Evolutionary conservation across 306 rosid species (phyloP), one percentile per base, ranked within the genome.

Genomic region (Quercus variabilis): DNA sequence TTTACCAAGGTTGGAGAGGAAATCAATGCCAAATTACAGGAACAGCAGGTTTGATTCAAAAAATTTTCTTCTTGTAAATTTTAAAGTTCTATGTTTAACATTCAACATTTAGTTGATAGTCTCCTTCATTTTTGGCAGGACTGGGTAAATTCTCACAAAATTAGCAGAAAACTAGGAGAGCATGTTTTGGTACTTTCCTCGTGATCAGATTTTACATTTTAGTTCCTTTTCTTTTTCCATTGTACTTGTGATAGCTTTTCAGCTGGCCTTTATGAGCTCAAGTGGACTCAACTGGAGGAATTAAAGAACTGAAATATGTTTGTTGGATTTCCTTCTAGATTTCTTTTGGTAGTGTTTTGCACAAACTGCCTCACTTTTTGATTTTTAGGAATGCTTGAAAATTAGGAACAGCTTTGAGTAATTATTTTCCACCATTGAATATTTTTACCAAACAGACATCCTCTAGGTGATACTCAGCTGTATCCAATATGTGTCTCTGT

Each of bases 41-140:
- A 87, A 80, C 95, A 83, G 57, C 89, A 85, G 97, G 98, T 94
- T 83, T 78, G 71, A 74, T 70, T 81, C 82, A 43, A 38, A 59
- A 72, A 20, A 19, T 69, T 23, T 62, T 78, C 57, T 72, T 68
- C 80, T 72, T 20, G 20, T 86, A 57, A 35, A 55, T 21, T 54
- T 75, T 55, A 71, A 43, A 60, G 69, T 19, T 82, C 26, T 55
- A 23, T 23, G 8, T 38, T 76, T 46, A 70, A 49, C 54, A 70
- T 70, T 38, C 70, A 64, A 30, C 54, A 69, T 30, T 79, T 74
- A 59, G 23, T 55, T 69, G 52, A 43, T 54, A 70, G 52, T 79
- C 63, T 70, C 83, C 80, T 71, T 67, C 71, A 74, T 58, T 75
- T 82, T 41, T 83, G 35, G 77, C 83, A 94, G 97, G 93, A 86